Evolutionary conservation across 345 rosid genomes (phyloP).

Genomic region (Kernera saxatilis): DNA sequence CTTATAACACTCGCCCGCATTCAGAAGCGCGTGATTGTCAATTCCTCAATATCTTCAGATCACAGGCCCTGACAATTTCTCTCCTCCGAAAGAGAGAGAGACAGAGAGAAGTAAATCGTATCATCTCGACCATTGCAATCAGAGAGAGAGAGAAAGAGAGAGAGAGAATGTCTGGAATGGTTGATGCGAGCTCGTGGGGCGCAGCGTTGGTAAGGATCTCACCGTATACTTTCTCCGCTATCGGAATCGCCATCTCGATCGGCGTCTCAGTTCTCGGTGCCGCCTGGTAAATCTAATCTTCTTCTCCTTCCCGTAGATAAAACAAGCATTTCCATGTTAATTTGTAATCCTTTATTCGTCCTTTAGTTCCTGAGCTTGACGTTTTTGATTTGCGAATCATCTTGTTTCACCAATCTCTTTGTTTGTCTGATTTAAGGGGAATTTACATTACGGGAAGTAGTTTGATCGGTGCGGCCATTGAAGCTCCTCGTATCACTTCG

Average conservation of each 20-base stretch:
- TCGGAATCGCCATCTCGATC: slow-evolving; percentile 92
- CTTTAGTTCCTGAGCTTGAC: not conserved
- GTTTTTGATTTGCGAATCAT: not conserved
- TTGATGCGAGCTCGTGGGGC: slow-evolving; percentile 68
- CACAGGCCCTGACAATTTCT: slow-evolving; percentile 20
- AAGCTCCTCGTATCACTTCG: slow-evolving; percentile 97
- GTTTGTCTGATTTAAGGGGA: slow-evolving; percentile 44
- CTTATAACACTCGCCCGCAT: not conserved
- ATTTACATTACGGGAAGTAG: slow-evolving; percentile 97
- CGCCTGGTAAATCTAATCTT: slow-evolving; percentile 59
- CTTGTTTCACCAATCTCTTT: not conserved
- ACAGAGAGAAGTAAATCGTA: slow-evolving; percentile 19
- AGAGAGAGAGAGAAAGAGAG: not conserved
- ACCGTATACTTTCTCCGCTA: slow-evolving; percentile 90
- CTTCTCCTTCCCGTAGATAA: not conserved
- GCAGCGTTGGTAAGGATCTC: slow-evolving; percentile 74
- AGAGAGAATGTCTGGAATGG: slow-evolving; percentile 35
- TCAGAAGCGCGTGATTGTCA: not conserved
- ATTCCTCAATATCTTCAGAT: slow-evolving; percentile 17
- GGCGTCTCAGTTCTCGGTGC: slow-evolving; percentile 99
- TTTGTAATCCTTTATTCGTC: not conserved
- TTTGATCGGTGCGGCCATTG: slow-evolving; percentile 96
- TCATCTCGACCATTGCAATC: slow-evolving; percentile 9
- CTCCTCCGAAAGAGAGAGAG: not conserved
- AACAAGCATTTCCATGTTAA: not conserved